phyloP scores from a whole-genome alignment of 495 filamentous ascomycete species.

The Penicillium soppii region DNA sequence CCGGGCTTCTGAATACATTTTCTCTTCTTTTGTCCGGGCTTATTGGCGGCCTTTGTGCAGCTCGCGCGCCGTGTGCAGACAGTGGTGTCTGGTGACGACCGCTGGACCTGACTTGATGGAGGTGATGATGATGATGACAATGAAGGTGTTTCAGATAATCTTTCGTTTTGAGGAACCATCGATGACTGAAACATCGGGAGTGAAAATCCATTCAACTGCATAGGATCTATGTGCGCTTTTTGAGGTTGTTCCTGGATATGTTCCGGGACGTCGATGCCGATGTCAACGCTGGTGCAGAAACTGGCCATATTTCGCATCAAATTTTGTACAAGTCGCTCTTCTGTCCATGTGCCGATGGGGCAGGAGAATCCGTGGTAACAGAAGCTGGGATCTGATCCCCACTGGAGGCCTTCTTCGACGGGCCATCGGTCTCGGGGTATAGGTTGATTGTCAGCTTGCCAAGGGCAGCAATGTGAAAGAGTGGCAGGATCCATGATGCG shows the following conservation, averaged over 20 bases:
- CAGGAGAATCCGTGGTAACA: conserved; percentile 25
- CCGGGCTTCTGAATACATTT: conserved; percentile 26
- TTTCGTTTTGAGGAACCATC: not conserved
- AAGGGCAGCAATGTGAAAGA: not conserved
- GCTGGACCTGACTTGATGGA: not conserved
- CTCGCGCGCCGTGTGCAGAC: not conserved
- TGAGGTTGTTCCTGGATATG: not conserved
- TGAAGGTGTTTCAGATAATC: not conserved
- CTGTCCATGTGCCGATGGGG: conserved; percentile 27
- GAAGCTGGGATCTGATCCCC: conserved; percentile 29
- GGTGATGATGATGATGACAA: not conserved
- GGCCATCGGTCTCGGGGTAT: not conserved
- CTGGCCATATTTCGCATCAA: conserved; percentile 24
- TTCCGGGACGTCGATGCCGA: conserved; percentile 2
- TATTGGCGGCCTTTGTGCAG: not conserved
- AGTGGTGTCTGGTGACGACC: not conserved
- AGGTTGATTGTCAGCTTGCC: not conserved
- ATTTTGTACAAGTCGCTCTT: conserved; percentile 21
- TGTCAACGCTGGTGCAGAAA: conserved; percentile 13
- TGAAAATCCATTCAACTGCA: not conserved
- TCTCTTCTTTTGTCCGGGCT: conserved; percentile 11
- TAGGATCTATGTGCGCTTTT: not conserved
- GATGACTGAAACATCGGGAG: conserved; percentile 3
- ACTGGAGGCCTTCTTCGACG: conserved; percentile 17
- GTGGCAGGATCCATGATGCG: not conserved